Percentiles rank a stretch among this genome's conserved stretches.
Evolutionary conservation across 2,329 filamentous ascomycete genomes (phyloP).

Genomic region (Exophiala sideris): DNA sequence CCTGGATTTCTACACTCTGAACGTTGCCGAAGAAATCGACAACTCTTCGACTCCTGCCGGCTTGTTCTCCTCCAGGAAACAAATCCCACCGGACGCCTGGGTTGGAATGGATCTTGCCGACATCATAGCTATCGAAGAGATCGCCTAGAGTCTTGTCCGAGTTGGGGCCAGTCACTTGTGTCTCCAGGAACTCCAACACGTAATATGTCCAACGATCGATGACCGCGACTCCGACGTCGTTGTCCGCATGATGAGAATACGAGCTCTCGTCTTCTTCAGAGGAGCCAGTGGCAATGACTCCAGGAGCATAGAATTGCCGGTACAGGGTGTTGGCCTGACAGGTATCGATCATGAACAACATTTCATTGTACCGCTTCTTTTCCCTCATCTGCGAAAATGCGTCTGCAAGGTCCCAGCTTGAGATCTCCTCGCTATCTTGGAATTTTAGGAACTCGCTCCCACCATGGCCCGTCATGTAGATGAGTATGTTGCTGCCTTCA

Average conservation of each 20-base stretch:
- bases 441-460: constrained; percentile 98
- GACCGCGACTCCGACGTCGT: constrained; percentile 94
- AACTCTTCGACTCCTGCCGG: constrained; percentile 73
- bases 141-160: constrained; percentile 89
- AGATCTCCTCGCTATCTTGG: constrained; percentile 96
- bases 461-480: constrained; percentile 99
- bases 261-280: constrained; percentile 93
- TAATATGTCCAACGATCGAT: constrained; percentile 99
- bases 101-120: constrained; percentile 87
- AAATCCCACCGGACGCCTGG: constrained; percentile 92
- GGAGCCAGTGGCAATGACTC: constrained; percentile 96
- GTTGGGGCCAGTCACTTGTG: constrained; percentile 77
- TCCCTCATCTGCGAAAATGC: constrained; percentile 99
- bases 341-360: constrained; percentile 99
- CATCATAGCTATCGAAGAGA: constrained; percentile 93
- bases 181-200: constrained; percentile 94
- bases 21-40: constrained; percentile 99
- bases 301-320: constrained; percentile 94
- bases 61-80: constrained; percentile 79
- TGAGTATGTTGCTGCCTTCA: constrained; percentile 91
- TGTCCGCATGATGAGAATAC: constrained; percentile 96
- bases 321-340: constrained; percentile 99
- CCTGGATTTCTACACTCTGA: constrained; percentile 85
- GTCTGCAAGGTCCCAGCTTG: constrained; percentile 90
- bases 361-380: constrained; percentile 97